These are phyloP conservation scores for Hygrocybe coccinea DNA, from an alignment of 768 basidiomycete genomes.

Conservation along the genomic window DNA sequence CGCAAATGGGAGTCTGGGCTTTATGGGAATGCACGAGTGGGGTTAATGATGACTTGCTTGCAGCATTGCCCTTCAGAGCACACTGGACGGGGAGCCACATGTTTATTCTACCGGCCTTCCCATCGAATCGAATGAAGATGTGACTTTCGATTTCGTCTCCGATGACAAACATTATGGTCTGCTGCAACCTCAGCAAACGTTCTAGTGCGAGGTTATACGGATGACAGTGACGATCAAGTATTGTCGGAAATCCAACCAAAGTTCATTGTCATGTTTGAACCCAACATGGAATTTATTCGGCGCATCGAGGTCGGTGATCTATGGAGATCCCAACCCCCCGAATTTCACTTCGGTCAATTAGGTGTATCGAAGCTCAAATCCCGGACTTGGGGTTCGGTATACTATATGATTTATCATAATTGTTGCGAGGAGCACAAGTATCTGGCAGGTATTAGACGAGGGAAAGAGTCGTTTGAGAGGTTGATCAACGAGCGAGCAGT, in stretches of 20 bases:
- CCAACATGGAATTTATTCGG: conserved; percentile 86
- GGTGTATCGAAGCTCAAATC: conserved; percentile 84
- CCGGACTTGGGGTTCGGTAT: conserved; percentile 83
- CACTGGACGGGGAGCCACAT: conserved; percentile 22
- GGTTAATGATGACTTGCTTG: too few relatives aligned
- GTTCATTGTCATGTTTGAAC: conserved; percentile 95
- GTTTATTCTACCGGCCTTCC: conserved; percentile 1
- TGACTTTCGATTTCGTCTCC: conserved; percentile 36
- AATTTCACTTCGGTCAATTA: conserved; percentile 24
- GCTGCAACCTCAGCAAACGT: conserved; percentile 72
- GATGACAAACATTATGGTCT: conserved; percentile 73
- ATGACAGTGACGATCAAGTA: conserved; percentile 87
- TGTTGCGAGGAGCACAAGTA: conserved; percentile 97
- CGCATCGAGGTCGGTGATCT: conserved; percentile 69
- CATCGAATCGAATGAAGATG: conserved; percentile 22
- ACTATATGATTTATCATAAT: conserved; percentile 91
- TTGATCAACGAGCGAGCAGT: conserved; percentile 91
- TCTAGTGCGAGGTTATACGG: conserved; percentile 81
- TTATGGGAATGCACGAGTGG: too few relatives aligned
- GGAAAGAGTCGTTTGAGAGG: conserved; percentile 91
- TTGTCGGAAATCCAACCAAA: conserved; percentile 83
- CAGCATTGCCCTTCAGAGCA: too few relatives aligned
- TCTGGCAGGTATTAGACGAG: conserved; percentile 77
- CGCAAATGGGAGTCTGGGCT: conserved; percentile 56
- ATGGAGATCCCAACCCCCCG: background rate